These are phyloP conservation scores for Ramichloridium luteum DNA, from an alignment of 2,329 filamentous ascomycete species.

Conservation along the genomic window DNA sequence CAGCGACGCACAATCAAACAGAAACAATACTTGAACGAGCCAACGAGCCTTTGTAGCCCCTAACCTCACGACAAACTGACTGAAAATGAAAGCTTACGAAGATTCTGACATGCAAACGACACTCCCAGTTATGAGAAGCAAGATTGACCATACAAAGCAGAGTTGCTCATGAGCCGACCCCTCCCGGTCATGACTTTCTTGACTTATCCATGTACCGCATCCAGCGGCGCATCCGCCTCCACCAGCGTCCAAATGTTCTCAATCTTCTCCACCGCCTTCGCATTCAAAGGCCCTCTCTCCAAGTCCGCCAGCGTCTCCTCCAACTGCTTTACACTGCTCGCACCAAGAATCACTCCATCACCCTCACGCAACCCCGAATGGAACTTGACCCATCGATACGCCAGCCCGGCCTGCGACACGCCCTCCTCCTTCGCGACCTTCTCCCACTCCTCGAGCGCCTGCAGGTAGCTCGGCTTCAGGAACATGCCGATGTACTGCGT, in stretches of 20 bases:
- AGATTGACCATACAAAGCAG: too few species aligned
- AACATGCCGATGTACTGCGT: slow-evolving; percentile 29
- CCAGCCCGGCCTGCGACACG: slow-evolving; percentile 32
- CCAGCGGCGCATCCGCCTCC: slow-evolving; percentile 25
- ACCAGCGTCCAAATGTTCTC: slow-evolving; percentile 26
- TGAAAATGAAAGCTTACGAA: too few species aligned
- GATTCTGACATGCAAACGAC: too few species aligned
- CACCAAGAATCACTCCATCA: slow-evolving; percentile 27
- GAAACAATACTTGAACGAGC: too few species aligned
- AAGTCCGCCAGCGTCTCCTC: slow-evolving; percentile 23
- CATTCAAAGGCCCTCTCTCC: slow-evolving; percentile 22
- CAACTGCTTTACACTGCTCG: slow-evolving; percentile 13
- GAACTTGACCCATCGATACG: slow-evolving; percentile 32
- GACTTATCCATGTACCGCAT: too few species aligned
- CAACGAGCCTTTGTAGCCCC: too few species aligned
- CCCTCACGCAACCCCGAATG: slow-evolving; percentile 26
- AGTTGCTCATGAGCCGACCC: too few species aligned
- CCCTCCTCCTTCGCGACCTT: slow-evolving; percentile 28
- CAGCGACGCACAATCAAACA: too few species aligned
- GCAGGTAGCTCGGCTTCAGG: slow-evolving; percentile 25
- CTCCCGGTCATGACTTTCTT: too few species aligned
- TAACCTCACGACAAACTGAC: too few species aligned
- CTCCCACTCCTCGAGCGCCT: slow-evolving; percentile 30
- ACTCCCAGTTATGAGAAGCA: too few species aligned
- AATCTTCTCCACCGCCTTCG: slow-evolving; percentile 22